Conservation (phyloP, 83 land plant species). For the Diphasiastrum complanatum region DNA sequence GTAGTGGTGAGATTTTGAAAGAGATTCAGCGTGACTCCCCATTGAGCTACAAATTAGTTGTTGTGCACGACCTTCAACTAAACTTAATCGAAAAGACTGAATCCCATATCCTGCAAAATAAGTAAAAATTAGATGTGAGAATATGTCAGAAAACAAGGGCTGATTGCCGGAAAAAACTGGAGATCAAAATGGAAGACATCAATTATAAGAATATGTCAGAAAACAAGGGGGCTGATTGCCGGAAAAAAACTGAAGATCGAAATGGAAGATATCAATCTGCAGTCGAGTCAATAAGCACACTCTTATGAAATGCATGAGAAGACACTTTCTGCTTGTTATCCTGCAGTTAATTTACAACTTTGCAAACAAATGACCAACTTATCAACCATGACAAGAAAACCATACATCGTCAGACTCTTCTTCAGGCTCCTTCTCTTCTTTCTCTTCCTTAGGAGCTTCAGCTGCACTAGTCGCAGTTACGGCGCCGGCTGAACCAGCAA, state of each 20-base stretch:
- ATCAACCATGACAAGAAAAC: background rate
- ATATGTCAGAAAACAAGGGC: background rate
- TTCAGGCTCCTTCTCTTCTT: constrained; percentile 33
- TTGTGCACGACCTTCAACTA: no score
- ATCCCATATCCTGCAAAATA: constrained; percentile 35
- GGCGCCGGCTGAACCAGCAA: constrained; percentile 30
- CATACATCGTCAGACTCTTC: constrained; percentile 39
- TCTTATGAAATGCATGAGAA: no score
- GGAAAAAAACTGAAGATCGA: background rate
- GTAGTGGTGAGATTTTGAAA: no score
- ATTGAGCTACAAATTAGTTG: no score
- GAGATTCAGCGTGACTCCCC: no score
- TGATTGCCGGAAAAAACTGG: no score
- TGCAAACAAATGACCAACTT: background rate
- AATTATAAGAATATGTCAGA: background rate
- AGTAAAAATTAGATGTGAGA: background rate
- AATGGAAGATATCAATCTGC: no score
- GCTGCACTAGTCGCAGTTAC: constrained; percentile 18
- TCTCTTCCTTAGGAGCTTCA: constrained; percentile 33
- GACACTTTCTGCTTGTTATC: no score
- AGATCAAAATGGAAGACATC: background rate
- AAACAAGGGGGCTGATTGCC: background rate
- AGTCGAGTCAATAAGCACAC: no score
- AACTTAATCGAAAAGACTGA: constrained; percentile 32
- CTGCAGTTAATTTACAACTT: no score